phyloP scores from a whole-genome alignment of 305 asterid species.

The Ajuga reptans region DNA sequence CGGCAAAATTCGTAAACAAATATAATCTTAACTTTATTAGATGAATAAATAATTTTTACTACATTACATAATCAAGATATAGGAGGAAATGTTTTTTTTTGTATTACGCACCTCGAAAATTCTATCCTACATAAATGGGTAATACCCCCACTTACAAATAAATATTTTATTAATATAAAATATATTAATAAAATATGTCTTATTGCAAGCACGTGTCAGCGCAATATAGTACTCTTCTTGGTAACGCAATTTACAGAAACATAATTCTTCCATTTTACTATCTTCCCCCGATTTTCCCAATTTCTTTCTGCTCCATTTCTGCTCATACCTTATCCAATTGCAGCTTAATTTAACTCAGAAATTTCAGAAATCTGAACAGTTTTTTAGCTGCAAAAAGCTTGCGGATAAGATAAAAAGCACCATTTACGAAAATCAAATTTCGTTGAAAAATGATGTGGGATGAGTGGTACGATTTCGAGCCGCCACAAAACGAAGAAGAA shows the following conservation, averaged over 20 bases:
- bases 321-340: conserved; percentile 17
- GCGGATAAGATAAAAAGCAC: not conserved
- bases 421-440: not conserved
- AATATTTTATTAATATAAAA: too few relatives aligned
- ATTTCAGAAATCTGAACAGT: not conserved
- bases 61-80: too few relatives aligned
- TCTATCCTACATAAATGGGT: too few relatives aligned
- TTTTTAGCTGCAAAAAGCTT: not conserved
- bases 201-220: too few relatives aligned
- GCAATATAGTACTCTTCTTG: not conserved
- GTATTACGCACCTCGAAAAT: too few relatives aligned
- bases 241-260: not conserved
- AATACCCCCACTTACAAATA: too few relatives aligned
- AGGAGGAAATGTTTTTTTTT: too few relatives aligned
- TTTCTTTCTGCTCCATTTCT: not conserved
- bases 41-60: too few relatives aligned
- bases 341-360: not conserved
- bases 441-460: conserved; percentile 56
- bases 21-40: too few relatives aligned
- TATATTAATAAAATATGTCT: too few relatives aligned
- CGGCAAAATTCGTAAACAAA: too few relatives aligned
- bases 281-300: too few relatives aligned
- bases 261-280: not conserved
- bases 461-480: conserved; percentile 44
- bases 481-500: conserved; percentile 26